Evolutionary conservation across 768 basidiomycete genomes (phyloP).

Genomic region (Flagelloscypha sp.): DNA sequence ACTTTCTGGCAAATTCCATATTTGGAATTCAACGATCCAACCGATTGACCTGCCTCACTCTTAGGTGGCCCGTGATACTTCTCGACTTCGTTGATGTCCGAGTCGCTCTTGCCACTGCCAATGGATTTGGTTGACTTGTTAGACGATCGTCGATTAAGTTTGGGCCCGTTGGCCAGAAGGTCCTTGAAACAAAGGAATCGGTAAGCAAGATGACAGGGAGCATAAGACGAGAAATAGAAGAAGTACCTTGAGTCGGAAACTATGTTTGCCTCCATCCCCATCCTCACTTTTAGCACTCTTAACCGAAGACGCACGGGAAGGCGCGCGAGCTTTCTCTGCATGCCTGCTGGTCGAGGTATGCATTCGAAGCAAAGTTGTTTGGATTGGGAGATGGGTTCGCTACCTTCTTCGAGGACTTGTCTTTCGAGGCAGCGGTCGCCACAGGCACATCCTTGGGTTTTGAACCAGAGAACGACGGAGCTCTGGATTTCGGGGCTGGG

Average conservation of each 20-base stretch:
- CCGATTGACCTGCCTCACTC: conserved; percentile 42
- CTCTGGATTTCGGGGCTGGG: no score
- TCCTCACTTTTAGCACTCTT: conserved; percentile 40
- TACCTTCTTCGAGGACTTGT: conserved; percentile 14
- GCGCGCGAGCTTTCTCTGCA: conserved; percentile 6
- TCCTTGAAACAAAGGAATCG: no score
- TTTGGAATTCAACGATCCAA: conserved; percentile 67
- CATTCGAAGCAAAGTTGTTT: conserved; percentile 9
- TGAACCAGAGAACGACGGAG: no score
- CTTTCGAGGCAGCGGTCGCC: conserved; percentile 28
- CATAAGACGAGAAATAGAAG: no score
- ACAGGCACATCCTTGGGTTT: conserved; percentile 37
- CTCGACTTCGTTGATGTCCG: conserved; percentile 8
- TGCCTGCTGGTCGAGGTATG: conserved; percentile 4
- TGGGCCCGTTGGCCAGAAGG: conserved; percentile 65
- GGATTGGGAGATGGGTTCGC: conserved; percentile 14
- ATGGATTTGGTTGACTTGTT: conserved; percentile 49
- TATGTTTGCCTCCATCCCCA: conserved; percentile 54
- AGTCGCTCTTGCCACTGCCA: conserved; percentile 1
- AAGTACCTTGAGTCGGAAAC: conserved; percentile 79
- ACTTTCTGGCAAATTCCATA: conserved; percentile 96
- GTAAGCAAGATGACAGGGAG: no score
- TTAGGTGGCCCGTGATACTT: conserved; percentile 24
- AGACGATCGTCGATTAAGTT: conserved; percentile 63
- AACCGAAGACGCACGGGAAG: conserved; percentile 23